Conservation (phyloP, 257 asterid species). For the Gentiana dahurica region DNA sequence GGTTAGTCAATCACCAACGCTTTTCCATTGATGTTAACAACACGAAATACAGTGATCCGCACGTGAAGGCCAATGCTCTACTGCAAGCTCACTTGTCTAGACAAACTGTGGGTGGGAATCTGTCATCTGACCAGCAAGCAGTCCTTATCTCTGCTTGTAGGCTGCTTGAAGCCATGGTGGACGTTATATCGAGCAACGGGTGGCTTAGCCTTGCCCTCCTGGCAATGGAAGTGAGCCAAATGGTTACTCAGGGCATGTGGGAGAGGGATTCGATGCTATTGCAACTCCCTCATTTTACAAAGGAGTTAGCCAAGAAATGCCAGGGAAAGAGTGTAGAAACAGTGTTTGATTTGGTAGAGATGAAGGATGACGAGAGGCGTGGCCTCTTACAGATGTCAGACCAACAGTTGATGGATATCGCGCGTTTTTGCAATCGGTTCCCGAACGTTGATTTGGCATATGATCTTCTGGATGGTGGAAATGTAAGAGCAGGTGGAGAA, state of each 20-base stretch:
- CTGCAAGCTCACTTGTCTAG: constrained; percentile 29
- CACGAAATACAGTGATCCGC: constrained; percentile 19
- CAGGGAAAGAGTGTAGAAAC: constrained; percentile 24
- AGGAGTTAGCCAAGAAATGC: constrained; percentile 25
- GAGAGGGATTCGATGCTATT: constrained; percentile 24
- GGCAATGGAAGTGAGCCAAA: constrained; percentile 27
- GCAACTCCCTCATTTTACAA: constrained; percentile 29
- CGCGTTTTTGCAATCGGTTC: constrained; percentile 23
- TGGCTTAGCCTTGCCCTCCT: constrained; percentile 25
- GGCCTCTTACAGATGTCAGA: constrained; percentile 25
- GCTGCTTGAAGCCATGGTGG: constrained; percentile 28
- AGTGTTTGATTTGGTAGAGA: constrained; percentile 24
- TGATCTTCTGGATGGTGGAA: constrained; percentile 15
- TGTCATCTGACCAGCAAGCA: constrained; percentile 22
- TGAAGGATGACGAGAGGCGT: constrained; percentile 27
- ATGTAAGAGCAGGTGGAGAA: constrained; percentile 15
- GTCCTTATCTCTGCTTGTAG: constrained; percentile 19
- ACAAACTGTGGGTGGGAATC: constrained; percentile 18
- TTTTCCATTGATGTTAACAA: constrained; percentile 16
- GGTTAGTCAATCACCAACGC: constrained; percentile 25
- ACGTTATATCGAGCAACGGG: constrained; percentile 27
- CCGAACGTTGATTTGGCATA: constrained; percentile 23
- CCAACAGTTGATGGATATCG: constrained; percentile 20
- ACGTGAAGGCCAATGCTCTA: constrained; percentile 28
- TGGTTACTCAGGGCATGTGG: constrained; percentile 34